phyloP scores from a whole-genome alignment of 1,284 basidiomycete species.

The Cryptococcus depauperatus region DNA sequence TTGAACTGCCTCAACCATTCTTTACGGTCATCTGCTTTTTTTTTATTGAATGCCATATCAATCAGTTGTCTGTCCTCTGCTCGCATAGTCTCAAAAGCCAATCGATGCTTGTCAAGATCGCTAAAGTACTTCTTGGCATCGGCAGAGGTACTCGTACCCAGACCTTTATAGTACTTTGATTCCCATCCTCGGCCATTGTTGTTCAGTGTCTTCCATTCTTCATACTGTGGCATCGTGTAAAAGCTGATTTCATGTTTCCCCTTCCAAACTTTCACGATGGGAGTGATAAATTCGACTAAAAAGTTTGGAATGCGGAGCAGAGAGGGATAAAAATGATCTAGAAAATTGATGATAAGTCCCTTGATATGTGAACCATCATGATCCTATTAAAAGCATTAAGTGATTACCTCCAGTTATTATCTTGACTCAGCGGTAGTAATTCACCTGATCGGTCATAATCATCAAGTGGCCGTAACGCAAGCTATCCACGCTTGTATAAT shows the following conservation, averaged over 20 bases:
- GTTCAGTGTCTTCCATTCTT: constrained; percentile 79
- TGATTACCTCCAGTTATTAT: too few species aligned
- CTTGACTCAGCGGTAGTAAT: too few species aligned
- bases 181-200: constrained; percentile 78
- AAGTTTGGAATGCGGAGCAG: constrained; percentile 86
- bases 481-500: constrained; percentile 63
- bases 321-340: constrained; percentile 96
- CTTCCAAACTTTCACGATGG: constrained; percentile 89
- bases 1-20: constrained; percentile 95
- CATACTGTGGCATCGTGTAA: constrained; percentile 96
- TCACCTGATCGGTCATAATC: constrained; percentile 99
- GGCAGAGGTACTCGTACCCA: constrained; percentile 81
- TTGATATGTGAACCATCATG: constrained; percentile 99
- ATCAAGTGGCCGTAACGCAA: constrained; percentile 92
- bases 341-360: constrained; percentile 94
- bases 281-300: constrained; percentile 96
- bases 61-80: constrained; percentile 82
- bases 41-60: constrained; percentile 99
- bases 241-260: constrained; percentile 76
- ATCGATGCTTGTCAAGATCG: constrained; percentile 86
- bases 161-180: constrained; percentile 97
- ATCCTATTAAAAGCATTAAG: too few species aligned
- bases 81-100: constrained; percentile 76
- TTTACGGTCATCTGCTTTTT: constrained; percentile 97
- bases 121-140: constrained; percentile 93